phyloP scores from a whole-genome alignment of 768 basidiomycete genomes.

The Lentinula lateritia region DNA sequence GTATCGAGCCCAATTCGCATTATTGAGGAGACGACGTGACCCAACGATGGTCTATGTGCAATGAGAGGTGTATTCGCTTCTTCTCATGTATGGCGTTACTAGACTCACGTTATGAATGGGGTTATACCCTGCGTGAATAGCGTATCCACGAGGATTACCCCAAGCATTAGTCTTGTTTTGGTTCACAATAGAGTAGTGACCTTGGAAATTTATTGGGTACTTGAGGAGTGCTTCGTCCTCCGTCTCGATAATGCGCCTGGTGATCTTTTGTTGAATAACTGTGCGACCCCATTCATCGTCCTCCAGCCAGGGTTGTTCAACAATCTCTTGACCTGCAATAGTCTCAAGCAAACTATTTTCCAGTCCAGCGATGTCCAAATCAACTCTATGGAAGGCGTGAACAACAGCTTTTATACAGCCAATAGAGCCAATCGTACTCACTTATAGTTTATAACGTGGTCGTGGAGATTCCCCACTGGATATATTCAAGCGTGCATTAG shows the following conservation, averaged over 20 bases:
- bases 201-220: slow-evolving; percentile 51
- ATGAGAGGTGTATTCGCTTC: neutral
- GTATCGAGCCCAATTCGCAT: slow-evolving; percentile 64
- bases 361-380: slow-evolving; percentile 59
- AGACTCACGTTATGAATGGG: slow-evolving; percentile 43
- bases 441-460: slow-evolving; percentile 66
- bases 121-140: slow-evolving; percentile 54
- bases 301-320: slow-evolving; percentile 51
- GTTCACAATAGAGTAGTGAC: slow-evolving; percentile 53
- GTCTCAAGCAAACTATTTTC: slow-evolving; percentile 52
- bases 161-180: slow-evolving; percentile 46
- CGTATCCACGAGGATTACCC: slow-evolving; percentile 54
- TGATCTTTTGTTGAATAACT: slow-evolving; percentile 50
- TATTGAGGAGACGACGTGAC: slow-evolving; percentile 53
- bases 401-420: neutral
- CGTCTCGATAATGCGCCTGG: slow-evolving; percentile 38
- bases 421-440: slow-evolving; percentile 9
- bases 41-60: slow-evolving; percentile 44
- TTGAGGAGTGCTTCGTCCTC: slow-evolving; percentile 49
- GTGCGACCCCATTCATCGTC: slow-evolving; percentile 56
- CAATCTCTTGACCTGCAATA: slow-evolving; percentile 42
- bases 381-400: slow-evolving; percentile 33
- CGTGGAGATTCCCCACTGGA: slow-evolving; percentile 60
- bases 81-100: neutral
- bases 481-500: neutral